phyloP scores from a whole-genome alignment of 495 filamentous ascomycete genomes.

The Aspergillus mulundensis region DNA sequence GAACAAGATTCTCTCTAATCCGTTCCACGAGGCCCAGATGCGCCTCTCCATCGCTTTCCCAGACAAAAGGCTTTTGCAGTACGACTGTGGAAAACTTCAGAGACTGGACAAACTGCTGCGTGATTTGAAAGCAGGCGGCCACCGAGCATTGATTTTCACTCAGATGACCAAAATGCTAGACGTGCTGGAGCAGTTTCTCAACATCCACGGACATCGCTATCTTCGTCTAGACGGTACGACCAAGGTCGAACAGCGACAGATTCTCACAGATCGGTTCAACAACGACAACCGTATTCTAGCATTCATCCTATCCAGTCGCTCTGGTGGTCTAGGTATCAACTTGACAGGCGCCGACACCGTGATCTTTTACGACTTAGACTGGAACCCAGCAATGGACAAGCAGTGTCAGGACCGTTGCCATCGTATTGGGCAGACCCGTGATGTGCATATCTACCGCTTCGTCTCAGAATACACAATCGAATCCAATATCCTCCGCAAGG shows the following conservation, averaged over 20 bases:
- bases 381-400: slow-evolving; percentile 99
- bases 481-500: slow-evolving; percentile 95
- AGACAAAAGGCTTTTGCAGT: slow-evolving; percentile 90
- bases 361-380: slow-evolving; percentile 99
- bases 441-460: slow-evolving; percentile 97
- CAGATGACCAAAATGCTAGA: slow-evolving; percentile 99
- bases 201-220: slow-evolving; percentile 97
- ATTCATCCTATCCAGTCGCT: slow-evolving; percentile 93
- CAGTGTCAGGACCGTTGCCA: slow-evolving; percentile 98
- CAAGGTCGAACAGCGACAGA: slow-evolving; percentile 91
- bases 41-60: slow-evolving; percentile 94
- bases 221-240: slow-evolving; percentile 91
- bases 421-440: slow-evolving; percentile 95
- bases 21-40: slow-evolving; percentile 92
- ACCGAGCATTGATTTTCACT: slow-evolving; percentile 95
- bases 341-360: slow-evolving; percentile 96
- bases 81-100: slow-evolving; percentile 97
- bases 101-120: slow-evolving; percentile 82
- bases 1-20: slow-evolving; percentile 60
- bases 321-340: slow-evolving; percentile 94
- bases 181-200: slow-evolving; percentile 95
- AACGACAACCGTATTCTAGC: slow-evolving; percentile 85
- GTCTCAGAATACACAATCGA: slow-evolving; percentile 98
- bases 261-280: slow-evolving; percentile 96
- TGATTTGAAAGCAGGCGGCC: slow-evolving; percentile 80